Evolutionary conservation across 2,329 filamentous ascomycete species (phyloP), one percentile per base, ranked within the genome.

Genomic region (Lachnellula hyalina): DNA sequence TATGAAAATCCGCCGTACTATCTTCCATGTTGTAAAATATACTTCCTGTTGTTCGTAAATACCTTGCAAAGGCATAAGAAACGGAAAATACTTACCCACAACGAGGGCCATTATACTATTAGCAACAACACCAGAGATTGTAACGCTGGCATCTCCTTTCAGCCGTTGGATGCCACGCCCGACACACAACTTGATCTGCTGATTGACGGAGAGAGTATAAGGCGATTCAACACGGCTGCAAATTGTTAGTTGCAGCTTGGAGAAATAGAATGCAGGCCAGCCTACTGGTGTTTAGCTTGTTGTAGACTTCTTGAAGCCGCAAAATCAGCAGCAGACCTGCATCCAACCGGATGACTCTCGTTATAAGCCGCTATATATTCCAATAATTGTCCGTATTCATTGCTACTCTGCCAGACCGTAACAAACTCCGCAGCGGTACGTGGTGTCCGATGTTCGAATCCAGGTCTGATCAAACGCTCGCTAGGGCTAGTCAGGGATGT

Each of bases 121-220:
- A 35, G 59, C 59, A 45, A 62, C 49, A 45, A 59, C 44, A 32
- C 59, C 49, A 32, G 56, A 58, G n/a, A 62, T 56, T 4, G 58
- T 62, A 9, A 61, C 38, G 17, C 49, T 54, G 11, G 60, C 58
- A 67, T 96, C 91, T 47, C 87, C 88, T 55, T 77, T 78, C 11
- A 96, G 76, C 51, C 91, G 83, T 65, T 83, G 81, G 75, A 86
- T 93, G 89, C 71, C 92, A 84, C 7, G 57, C 50, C 63, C 86
- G 89, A 87, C 54, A 56, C 90, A 75, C 19, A 85, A 76, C 12
- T 96, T 77, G 49, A 61, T 44, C 47, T 62, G 60, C n/a, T 61
- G 56, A 40, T 41, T 41, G 9, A 59, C 21, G 0, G 89, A 91
- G 32, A 96, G 75, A 1, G 89, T 96, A 70, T 86, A 96, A 0